Conservation (phyloP, 2,329 filamentous ascomycete genomes). For the Colletotrichum costaricense region DNA sequence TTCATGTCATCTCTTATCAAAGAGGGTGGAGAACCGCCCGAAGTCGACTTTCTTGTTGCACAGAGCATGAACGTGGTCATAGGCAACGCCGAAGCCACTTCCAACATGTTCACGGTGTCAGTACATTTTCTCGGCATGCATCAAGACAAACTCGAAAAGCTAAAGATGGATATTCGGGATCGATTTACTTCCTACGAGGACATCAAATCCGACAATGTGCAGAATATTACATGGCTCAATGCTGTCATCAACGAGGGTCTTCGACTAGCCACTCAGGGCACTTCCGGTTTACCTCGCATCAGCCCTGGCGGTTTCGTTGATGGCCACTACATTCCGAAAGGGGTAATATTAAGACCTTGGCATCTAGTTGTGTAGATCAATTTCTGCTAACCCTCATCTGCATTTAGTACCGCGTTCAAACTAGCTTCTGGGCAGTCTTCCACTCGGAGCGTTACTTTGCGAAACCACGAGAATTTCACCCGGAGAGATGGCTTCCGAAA, state of each 20-base stretch:
- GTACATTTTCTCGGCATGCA: neutral
- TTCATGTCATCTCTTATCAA: neutral
- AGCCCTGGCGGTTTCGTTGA: conserved; percentile 41
- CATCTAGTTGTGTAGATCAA: neutral
- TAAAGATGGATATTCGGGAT: conserved; percentile 36
- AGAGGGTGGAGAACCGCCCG: neutral
- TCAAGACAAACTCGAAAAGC: neutral
- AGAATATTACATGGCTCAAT: conserved; percentile 37
- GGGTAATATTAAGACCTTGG: neutral
- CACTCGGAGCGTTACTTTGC: neutral
- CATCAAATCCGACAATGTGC: conserved; percentile 32
- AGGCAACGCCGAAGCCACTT: conserved; percentile 4
- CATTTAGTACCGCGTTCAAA: neutral
- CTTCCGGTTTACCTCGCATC: conserved; percentile 37
- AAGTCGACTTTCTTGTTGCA: conserved; percentile 5
- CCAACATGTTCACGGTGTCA: conserved; percentile 27
- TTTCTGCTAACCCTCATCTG: neutral
- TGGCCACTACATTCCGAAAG: conserved; percentile 38
- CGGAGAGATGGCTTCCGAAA: neutral
- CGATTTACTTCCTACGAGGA: conserved; percentile 38
- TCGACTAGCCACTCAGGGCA: conserved; percentile 32
- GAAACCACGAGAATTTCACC: neutral
- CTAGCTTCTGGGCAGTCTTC: neutral
- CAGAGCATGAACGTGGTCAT: conserved; percentile 11
- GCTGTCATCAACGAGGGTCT: conserved; percentile 38